phyloP scores from a whole-genome alignment of 805 yeast species.

The Limtongia smithiae region DNA sequence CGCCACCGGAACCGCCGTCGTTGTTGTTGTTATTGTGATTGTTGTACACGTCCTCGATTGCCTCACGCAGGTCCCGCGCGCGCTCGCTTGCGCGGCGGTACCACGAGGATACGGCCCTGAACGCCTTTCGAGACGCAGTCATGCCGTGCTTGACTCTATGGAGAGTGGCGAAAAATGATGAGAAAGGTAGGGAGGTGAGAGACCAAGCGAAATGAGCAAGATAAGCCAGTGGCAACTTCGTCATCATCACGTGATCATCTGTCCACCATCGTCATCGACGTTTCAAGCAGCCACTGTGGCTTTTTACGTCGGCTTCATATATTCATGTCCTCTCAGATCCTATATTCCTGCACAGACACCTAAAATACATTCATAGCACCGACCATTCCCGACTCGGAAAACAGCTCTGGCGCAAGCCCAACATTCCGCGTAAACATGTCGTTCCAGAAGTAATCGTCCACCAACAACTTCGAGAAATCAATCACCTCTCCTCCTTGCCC shows the following conservation, averaged over 20 bases:
- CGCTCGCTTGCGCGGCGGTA: constrained; percentile 21
- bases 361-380: neutral
- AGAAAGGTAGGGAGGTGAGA: too few relatives aligned
- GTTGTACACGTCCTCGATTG: constrained; percentile 21
- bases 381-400: neutral
- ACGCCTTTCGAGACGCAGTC: constrained; percentile 13
- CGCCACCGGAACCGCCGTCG: neutral
- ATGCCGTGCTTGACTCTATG: too few relatives aligned
- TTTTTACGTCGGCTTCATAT: too few relatives aligned
- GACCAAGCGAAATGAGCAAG: too few relatives aligned
- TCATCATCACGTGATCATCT: too few relatives aligned
- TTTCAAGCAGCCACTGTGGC: too few relatives aligned
- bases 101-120: constrained; percentile 17
- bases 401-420: constrained; percentile 42
- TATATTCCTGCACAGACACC: too few relatives aligned
- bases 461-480: neutral
- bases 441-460: constrained; percentile 9
- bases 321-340: too few relatives aligned
- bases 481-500: too few relatives aligned
- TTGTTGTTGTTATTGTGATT: constrained; percentile 6
- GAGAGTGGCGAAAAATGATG: too few relatives aligned
- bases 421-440: constrained; percentile 1
- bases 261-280: too few relatives aligned
- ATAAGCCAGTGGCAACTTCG: too few relatives aligned
- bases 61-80: constrained; percentile 22